Evolutionary conservation across 768 basidiomycete genomes (phyloP).

Genomic region (Chiua virens): DNA sequence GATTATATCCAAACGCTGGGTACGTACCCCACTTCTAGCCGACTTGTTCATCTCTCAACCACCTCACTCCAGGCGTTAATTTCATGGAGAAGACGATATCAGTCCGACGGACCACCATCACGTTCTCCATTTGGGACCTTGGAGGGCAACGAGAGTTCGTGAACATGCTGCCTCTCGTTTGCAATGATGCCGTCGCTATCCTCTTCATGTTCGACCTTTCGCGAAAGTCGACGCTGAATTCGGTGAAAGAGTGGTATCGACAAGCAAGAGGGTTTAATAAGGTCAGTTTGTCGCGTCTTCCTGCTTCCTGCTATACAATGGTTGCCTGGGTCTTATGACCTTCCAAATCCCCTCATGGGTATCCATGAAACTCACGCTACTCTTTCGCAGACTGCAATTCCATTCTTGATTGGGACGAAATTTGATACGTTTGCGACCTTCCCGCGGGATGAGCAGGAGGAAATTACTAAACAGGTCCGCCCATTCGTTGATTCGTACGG

Average conservation of each 20-base stretch:
- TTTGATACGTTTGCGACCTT: conserved; percentile 97
- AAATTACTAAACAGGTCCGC: conserved; percentile 93
- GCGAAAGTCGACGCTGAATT: conserved; percentile 95
- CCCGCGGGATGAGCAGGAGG: conserved; percentile 96
- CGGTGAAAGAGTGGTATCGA: conserved; percentile 99
- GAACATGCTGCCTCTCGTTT: conserved; percentile 97
- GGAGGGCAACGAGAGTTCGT: conserved; percentile 98
- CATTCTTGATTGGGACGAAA: conserved; percentile 97
- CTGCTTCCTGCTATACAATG: neutral
- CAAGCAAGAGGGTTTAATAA: conserved; percentile 99
- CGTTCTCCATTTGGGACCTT: conserved; percentile 99
- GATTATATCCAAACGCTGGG: conserved; percentile 99
- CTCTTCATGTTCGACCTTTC: conserved; percentile 99
- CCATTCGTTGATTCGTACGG: conserved; percentile 1
- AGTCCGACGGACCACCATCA: conserved; percentile 97
- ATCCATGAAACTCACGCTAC: conserved; percentile 13
- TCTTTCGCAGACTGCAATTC: conserved; percentile 83
- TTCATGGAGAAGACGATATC: conserved; percentile 99
- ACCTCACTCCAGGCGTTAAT: conserved; percentile 70
- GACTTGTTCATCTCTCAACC: conserved; percentile 7
- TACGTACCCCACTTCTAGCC: conserved; percentile 35
- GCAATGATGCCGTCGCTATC: conserved; percentile 99
- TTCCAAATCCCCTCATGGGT: conserved; percentile 3
- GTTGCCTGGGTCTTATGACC: conserved; percentile 2
- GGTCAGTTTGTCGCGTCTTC: conserved; percentile 44